Evolutionary conservation across 495 filamentous ascomycete species (phyloP), one percentile per base, ranked within the genome.

Genomic region (Echria macrotheca): DNA sequence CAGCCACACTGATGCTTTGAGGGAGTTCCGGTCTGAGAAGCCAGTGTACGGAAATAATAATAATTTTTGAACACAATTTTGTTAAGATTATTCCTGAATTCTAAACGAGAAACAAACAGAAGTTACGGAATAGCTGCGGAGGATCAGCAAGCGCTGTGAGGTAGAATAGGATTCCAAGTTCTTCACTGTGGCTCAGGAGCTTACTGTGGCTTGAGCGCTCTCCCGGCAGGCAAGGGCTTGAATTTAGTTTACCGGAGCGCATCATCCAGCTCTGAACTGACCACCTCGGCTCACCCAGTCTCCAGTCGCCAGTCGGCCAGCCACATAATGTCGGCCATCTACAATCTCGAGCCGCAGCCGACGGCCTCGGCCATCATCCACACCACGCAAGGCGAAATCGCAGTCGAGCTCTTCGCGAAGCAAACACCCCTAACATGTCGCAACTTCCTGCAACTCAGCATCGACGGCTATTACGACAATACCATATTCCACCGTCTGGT

Each of bases 401-500:
- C 84, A 24, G 79, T 98, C 74, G 84, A 95, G 55, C 83, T 98
- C 43, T 98, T 95, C 75, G 90, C 89, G 15, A 89, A 87, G 50
- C 91, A 99, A 67, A 86, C 87, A 0, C 93, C 93, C 24, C 79
- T 95, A 49, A 86, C 93, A 1, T 87, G 81, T 57, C 89, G 91
- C 48, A 96, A 96, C 69, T 99, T 99, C 72, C 82, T 99, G 15
- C 93, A 99, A 67, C 86, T 87, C 59, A 90, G 85, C 63, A 77
- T 94, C 49, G 90, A 99, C 66, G 87, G 88, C 49, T 96, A 97
- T 76, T 99, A 97, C 70, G 81, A 85, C 40, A 77, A 80, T 55
- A 96, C 91, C 0, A 83, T 89, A 52, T 97, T 98, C 72, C 93
- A 98, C 69, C 91, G 93, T 15, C 74, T 97, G 15, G 82, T 94